Evolutionary conservation across 2,329 filamentous ascomycete species (phyloP).

Genomic region (Colletotrichum sp.): DNA sequence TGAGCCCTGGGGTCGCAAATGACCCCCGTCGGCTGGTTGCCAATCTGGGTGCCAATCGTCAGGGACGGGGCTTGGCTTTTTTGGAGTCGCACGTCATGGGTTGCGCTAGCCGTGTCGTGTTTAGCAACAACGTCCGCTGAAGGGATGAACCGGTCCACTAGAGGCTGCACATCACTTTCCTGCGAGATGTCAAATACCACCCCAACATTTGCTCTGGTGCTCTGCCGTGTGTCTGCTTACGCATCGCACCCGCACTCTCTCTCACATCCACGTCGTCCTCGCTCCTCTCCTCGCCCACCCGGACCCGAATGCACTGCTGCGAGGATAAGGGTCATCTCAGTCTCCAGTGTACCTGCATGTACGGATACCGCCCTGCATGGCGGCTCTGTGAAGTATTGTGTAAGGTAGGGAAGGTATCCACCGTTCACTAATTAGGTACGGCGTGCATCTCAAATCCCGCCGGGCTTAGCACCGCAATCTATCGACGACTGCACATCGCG

Average conservation of each 20-base stretch:
- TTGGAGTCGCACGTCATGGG: not conserved
- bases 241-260: not conserved
- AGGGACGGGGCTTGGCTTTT: not conserved
- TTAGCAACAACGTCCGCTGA: not conserved
- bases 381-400: not conserved
- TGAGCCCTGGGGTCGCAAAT: not conserved
- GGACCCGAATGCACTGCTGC: not conserved
- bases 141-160: conserved; percentile 7
- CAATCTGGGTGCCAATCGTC: conserved; percentile 5
- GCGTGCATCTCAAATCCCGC: not conserved
- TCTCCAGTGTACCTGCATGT: not conserved
- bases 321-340: not conserved
- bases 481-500: conserved; percentile 1
- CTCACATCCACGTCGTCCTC: not conserved
- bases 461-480: not conserved
- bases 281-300: not conserved
- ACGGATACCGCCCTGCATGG: not conserved
- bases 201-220: not conserved
- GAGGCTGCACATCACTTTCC: not conserved
- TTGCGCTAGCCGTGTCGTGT: not conserved
- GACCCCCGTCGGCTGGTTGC: not conserved
- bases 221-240: not conserved
- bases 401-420: not conserved
- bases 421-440: not conserved
- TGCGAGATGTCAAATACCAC: not conserved